Evolutionary conservation across 192 early-diverging fungal genomes (phyloP).

Genomic region (Coemansia sp.): DNA sequence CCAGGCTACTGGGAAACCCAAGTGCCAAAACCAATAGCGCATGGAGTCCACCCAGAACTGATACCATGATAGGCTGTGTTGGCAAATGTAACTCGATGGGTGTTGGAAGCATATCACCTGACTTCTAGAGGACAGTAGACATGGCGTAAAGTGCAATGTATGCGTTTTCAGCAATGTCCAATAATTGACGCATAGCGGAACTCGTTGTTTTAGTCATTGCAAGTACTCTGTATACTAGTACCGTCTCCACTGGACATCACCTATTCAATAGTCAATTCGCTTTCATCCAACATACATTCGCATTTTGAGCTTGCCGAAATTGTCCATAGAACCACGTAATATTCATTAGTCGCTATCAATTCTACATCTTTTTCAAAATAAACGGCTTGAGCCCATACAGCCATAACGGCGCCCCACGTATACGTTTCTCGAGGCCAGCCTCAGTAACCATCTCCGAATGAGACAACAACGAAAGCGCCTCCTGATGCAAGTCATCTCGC

Average conservation of each 20-base stretch:
- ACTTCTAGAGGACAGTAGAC: neutral
- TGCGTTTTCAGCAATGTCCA: neutral
- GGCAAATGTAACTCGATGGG: neutral
- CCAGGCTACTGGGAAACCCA: too few species aligned
- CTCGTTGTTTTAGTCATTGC: neutral
- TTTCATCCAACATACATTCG: neutral
- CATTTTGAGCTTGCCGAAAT: neutral
- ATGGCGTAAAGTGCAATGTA: neutral
- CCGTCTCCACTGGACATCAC: neutral
- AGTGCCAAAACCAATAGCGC: neutral
- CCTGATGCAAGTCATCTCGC: constrained; percentile 60
- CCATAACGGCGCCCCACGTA: constrained; percentile 47
- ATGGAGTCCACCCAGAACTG: neutral
- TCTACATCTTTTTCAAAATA: constrained; percentile 53
- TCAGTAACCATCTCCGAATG: constrained; percentile 42
- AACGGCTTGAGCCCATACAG: constrained; percentile 46
- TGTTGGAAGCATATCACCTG: neutral
- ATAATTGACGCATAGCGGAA: neutral
- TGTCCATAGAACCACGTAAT: neutral
- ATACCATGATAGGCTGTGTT: neutral
- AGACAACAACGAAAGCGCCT: constrained; percentile 34
- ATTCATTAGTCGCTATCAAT: neutral
- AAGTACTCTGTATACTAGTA: neutral
- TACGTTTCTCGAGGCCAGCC: constrained; percentile 25
- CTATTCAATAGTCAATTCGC: neutral